phyloP scores from a whole-genome alignment of 176 grass and related monocot genomes.

The Melocanna baccifera region DNA sequence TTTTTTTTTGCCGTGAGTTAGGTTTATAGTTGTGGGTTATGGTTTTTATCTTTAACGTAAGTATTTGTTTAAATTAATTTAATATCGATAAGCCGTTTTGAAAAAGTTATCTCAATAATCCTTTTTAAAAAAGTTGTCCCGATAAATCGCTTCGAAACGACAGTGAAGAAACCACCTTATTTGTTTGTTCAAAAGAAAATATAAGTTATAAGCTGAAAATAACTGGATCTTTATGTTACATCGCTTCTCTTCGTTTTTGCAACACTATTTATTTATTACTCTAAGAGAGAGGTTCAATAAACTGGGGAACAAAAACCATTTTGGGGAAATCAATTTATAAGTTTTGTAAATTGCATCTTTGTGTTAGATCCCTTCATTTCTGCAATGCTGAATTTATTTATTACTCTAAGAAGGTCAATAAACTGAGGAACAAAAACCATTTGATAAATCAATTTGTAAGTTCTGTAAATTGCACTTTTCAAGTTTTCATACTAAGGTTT shows the following conservation, averaged over 20 bases:
- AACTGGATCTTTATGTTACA: too few relatives aligned
- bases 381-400: neutral
- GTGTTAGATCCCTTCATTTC: neutral
- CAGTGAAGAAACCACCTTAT: rapidly evolving
- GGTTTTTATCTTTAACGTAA: too few relatives aligned
- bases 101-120: too few relatives aligned
- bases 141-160: too few relatives aligned
- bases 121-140: too few relatives aligned
- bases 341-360: neutral
- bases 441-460: neutral
- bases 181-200: too few relatives aligned
- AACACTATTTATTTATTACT: neutral
- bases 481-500: neutral
- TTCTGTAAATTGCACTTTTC: neutral
- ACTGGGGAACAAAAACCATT: neutral
- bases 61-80: rapidly evolving
- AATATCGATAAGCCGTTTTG: too few relatives aligned
- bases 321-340: neutral
- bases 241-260: neutral
- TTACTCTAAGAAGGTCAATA: neutral
- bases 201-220: too few relatives aligned
- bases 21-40: too few relatives aligned
- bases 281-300: neutral
- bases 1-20: too few relatives aligned
- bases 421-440: neutral